Base-by-base conservation (phyloP, 2,329 filamentous ascomycete genomes). In the Cladosporium velox region DNA sequence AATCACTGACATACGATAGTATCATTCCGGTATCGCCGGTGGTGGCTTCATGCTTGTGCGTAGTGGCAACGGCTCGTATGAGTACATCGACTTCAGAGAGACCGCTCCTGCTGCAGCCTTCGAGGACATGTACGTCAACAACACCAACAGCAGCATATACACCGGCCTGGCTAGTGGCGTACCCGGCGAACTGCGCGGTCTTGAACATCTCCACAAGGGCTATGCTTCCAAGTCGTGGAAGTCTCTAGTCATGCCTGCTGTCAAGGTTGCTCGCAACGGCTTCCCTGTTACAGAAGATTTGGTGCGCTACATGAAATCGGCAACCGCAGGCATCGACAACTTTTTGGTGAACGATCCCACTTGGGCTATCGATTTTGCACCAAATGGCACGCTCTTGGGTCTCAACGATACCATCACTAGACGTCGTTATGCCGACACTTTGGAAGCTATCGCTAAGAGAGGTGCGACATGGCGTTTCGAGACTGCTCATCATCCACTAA, bases 41-140 rank as follows among this genome's bases (percentile, higher is more conserved):
- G 94, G 94, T 49, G 94, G 94, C 2, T 98, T 98, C 79, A 91
- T 93, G 85, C 83, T 97, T 5, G 86, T 97, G 5, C 88, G 91
- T 58, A 84, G 87, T 38, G 80, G 86, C 18, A 82, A 91, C 66
- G 92, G 92, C n/a, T 82, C 83, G 21, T 96, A 93, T 75, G 92
- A 96, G 74, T 89, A 89, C 66, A 88, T 98, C 71, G 94, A 98
- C 78, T 98, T 96, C 75, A 85, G 94, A 57, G 94, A 98, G 77
- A 88, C 90, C 0, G 94, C 94, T 0, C 94, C 94, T 0, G 90
- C 89, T 0, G 91, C 91, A 0, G 91, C 93, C 0, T 88, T 85
- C 70, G 84, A 93, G 77, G 87, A 96, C 73, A 98, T 98, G 94
- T 98, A 90, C 77, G 84, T 86, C 66, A 87, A 88, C 64, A 90